Percentiles rank a stretch among this genome's conserved stretches.
Evolutionary conservation across 441 rosid genomes (phyloP).

Genomic region (Adansonia grandidieri): DNA sequence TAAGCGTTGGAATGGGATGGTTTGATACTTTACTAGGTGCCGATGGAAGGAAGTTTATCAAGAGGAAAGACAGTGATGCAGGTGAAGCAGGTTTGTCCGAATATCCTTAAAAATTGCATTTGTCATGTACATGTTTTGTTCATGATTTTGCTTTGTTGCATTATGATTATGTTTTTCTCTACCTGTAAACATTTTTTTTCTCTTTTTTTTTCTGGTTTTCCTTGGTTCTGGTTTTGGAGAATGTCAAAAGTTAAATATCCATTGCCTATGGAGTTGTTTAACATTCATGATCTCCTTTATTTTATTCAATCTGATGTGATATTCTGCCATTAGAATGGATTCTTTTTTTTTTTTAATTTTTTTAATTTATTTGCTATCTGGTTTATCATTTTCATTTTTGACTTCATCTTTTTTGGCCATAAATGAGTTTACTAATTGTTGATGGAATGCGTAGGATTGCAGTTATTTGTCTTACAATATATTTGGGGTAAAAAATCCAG

Average conservation of each 20-base stretch:
- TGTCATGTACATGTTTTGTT: background rate
- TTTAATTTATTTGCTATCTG: background rate
- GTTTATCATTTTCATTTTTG: background rate
- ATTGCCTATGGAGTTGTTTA: background rate
- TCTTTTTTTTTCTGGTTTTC: background rate
- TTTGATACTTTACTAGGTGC: conserved; percentile 54
- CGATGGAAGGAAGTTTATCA: conserved; percentile 60
- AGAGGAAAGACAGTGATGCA: conserved; percentile 92
- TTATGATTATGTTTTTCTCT: conserved; percentile 17
- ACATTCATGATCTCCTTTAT: background rate
- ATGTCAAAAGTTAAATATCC: background rate
- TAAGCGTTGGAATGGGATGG: conserved; percentile 48
- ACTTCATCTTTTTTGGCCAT: background rate
- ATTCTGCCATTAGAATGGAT: background rate
- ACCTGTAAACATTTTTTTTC: background rate
- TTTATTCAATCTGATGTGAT: background rate
- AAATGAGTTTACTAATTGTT: background rate
- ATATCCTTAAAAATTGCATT: background rate
- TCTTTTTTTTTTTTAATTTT: background rate
- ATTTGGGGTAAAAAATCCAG: background rate
- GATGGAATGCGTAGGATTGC: background rate
- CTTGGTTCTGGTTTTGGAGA: too few relatives aligned
- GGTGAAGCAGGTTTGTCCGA: conserved; percentile 73
- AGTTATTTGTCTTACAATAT: background rate
- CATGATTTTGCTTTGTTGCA: background rate